Conservation (phyloP, 1,284 basidiomycete genomes). For the Ustilago shanxiensis region DNA sequence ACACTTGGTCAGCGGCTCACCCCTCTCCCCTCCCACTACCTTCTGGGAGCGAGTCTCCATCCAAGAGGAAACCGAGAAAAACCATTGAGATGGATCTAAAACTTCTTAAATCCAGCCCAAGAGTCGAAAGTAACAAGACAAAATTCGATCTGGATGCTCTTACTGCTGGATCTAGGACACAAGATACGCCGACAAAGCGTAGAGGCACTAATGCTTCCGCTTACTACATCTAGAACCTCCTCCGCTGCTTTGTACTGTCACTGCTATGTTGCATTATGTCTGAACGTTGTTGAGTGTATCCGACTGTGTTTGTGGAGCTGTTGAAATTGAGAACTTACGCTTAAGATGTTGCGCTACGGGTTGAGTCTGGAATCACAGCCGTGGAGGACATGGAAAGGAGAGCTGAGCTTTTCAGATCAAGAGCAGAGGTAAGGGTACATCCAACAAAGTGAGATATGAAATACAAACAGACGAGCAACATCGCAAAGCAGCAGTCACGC, state of each 20-base stretch:
- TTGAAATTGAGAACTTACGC: neutral
- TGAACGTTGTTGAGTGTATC: neutral
- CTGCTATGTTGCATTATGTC: neutral
- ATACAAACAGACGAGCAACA: slow-evolving; percentile 1
- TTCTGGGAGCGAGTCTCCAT: slow-evolving; percentile 14
- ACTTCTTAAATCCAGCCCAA: slow-evolving; percentile 42
- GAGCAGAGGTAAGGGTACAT: slow-evolving; percentile 2
- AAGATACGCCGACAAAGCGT: slow-evolving; percentile 32
- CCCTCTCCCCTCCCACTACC: slow-evolving; percentile 47
- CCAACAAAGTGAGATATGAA: slow-evolving; percentile 1
- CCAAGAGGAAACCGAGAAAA: slow-evolving; percentile 41
- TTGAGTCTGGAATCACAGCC: neutral
- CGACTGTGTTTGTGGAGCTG: neutral
- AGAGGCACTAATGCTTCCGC: slow-evolving; percentile 44
- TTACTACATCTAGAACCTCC: slow-evolving; percentile 37
- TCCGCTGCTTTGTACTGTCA: neutral
- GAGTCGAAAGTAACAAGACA: slow-evolving; percentile 35
- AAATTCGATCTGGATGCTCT: slow-evolving; percentile 18
- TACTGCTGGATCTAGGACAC: neutral
- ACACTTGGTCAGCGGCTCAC: slow-evolving; percentile 14
- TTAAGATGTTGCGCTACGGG: neutral
- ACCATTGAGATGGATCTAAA: slow-evolving; percentile 63
- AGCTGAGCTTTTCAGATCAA: neutral
- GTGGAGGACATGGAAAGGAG: neutral
- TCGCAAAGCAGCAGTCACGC: neutral